Evolutionary conservation across 2,329 filamentous ascomycete species (phyloP).

Genomic region (Tricladium varicosporioides): DNA sequence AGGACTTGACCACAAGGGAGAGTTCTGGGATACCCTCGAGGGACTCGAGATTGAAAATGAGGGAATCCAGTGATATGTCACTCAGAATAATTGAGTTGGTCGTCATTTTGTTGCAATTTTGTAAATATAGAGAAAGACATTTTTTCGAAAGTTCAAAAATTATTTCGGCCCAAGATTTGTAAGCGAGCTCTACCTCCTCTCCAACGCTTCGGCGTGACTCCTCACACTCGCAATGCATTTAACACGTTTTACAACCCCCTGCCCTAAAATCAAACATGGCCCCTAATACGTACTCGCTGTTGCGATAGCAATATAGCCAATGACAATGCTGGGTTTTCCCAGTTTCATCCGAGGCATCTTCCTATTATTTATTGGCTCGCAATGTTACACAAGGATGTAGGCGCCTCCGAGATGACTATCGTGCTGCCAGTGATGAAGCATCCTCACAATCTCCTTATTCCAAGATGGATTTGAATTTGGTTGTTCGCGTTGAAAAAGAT

Average conservation of each 20-base stretch:
- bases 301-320: no score
- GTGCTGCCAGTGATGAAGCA: no score
- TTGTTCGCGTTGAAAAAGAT: no score
- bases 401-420: no score
- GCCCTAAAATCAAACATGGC: no score
- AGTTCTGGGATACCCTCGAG: conserved; percentile 27
- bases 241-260: not conserved
- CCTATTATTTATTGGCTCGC: no score
- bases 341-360: no score
- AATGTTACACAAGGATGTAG: no score
- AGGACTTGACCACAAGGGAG: conserved; percentile 25
- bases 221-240: not conserved
- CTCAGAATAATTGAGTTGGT: conserved; percentile 7
- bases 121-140: not conserved
- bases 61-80: conserved; percentile 22
- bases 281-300: no score
- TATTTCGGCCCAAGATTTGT: not conserved
- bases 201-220: not conserved
- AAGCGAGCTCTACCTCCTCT: not conserved
- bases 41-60: conserved; percentile 28
- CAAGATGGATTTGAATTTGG: no score
- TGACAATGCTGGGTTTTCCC: no score
- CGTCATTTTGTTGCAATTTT: conserved; percentile 21
- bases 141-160: conserved; percentile 1
- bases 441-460: no score